Percentiles rank a stretch among this genome's conserved stretches.
Evolutionary conservation across 2,329 filamentous ascomycete species (phyloP).

Genomic region (Fusarium citri): DNA sequence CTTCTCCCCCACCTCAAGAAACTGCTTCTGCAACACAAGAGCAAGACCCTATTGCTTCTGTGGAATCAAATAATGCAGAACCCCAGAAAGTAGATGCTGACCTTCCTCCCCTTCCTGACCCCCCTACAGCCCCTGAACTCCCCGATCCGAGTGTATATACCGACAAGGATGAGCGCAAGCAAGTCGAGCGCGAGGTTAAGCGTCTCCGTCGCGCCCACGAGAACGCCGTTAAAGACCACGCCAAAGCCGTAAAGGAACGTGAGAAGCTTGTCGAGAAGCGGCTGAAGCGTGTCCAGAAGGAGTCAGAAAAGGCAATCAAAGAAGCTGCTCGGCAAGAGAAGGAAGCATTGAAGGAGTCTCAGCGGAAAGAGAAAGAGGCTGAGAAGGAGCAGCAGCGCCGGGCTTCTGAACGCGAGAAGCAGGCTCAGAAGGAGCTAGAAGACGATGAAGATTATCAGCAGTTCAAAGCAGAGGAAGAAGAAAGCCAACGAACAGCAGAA

Average conservation of each 20-base stretch:
- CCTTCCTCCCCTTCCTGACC: slow-evolving; percentile 54
- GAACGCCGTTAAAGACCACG: slow-evolving; percentile 73
- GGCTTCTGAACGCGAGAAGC: slow-evolving; percentile 21
- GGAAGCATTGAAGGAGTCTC: slow-evolving; percentile 46
- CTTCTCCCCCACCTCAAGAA: background rate
- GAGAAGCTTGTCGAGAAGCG: slow-evolving; percentile 69
- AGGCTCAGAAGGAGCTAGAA: slow-evolving; percentile 24
- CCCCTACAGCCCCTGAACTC: slow-evolving; percentile 59
- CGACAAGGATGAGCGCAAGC: slow-evolving; percentile 74
- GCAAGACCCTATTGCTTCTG: background rate
- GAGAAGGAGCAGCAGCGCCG: slow-evolving; percentile 37
- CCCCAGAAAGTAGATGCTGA: slow-evolving; percentile 24
- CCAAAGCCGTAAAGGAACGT: slow-evolving; percentile 72
- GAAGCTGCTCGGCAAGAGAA: slow-evolving; percentile 48
- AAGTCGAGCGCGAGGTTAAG: slow-evolving; percentile 75
- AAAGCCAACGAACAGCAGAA: slow-evolving; percentile 2
- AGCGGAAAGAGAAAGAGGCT: slow-evolving; percentile 47
- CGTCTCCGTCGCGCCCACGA: slow-evolving; percentile 73
- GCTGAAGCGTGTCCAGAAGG: slow-evolving; percentile 57
- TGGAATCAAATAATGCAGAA: background rate
- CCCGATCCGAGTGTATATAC: slow-evolving; percentile 69
- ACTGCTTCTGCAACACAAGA: background rate
- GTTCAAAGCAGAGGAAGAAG: background rate
- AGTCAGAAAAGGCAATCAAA: slow-evolving; percentile 49
- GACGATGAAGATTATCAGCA: slow-evolving; percentile 5